Evolutionary conservation across 2,329 filamentous ascomycete genomes (phyloP).

Genomic region (Aschersonia sp.): DNA sequence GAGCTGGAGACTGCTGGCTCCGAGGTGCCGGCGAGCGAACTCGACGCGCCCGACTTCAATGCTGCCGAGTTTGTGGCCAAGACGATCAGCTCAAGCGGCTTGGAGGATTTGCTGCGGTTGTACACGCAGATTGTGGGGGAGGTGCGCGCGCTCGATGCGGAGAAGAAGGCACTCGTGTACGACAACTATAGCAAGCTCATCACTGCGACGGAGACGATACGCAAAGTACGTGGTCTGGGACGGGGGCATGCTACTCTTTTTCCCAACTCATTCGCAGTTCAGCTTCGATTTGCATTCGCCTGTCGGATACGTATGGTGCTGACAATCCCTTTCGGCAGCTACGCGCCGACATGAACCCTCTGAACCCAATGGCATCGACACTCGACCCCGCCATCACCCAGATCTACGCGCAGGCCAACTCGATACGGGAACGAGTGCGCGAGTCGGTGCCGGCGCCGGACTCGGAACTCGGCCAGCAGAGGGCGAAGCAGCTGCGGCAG

Average conservation of each 20-base stretch:
- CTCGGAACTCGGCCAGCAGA: conserved; percentile 20
- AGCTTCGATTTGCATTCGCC: not conserved
- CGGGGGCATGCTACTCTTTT: too few relatives aligned
- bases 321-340: conserved; percentile 32
- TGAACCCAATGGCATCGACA: conserved; percentile 60
- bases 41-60: conserved; percentile 63
- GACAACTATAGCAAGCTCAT: conserved; percentile 98
- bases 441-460: conserved; percentile 31
- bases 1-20: conserved; percentile 29
- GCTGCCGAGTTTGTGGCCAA: conserved; percentile 52
- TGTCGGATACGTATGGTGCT: not conserved
- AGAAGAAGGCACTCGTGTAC: conserved; percentile 94
- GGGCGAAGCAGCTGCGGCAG: conserved; percentile 16
- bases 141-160: conserved; percentile 80
- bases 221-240: conserved; percentile 35
- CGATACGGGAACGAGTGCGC: conserved; percentile 38
- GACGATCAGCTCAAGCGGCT: conserved; percentile 44
- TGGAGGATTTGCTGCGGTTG: conserved; percentile 54
- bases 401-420: conserved; percentile 49
- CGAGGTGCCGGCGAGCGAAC: conserved; percentile 51
- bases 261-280: not conserved
- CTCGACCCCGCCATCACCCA: conserved; percentile 60
- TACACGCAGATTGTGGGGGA: conserved; percentile 65
- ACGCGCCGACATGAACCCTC: conserved; percentile 66
- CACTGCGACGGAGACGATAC: conserved; percentile 89